These are phyloP conservation scores for Funneliformis caledonium DNA, from an alignment of 371 early-diverging fungal species.

Conservation along the genomic window DNA sequence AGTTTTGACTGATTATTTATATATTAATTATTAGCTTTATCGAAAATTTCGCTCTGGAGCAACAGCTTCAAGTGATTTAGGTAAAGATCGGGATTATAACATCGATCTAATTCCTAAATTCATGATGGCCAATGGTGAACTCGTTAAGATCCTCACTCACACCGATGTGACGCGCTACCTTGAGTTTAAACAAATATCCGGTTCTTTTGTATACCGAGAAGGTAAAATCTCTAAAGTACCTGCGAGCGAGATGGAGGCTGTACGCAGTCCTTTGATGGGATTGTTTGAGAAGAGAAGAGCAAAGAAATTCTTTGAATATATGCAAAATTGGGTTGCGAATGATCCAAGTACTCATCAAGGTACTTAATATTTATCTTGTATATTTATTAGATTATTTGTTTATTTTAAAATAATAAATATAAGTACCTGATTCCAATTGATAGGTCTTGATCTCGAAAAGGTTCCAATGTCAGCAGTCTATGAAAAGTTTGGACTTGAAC, in stretches of 20 bases:
- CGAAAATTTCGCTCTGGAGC: constrained; percentile 80
- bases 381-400: neutral
- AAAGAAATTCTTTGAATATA: constrained; percentile 97
- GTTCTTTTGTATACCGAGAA: constrained; percentile 93
- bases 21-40: constrained; percentile 66
- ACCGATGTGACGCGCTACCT: constrained; percentile 98
- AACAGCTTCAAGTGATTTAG: constrained; percentile 69
- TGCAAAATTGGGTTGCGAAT: constrained; percentile 83
- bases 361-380: neutral
- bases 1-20: neutral
- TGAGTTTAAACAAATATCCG: constrained; percentile 96
- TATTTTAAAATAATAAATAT: neutral
- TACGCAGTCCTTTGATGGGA: constrained; percentile 88
- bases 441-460: constrained; percentile 69
- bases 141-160: constrained; percentile 87
- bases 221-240: constrained; percentile 96
- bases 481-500: constrained; percentile 89
- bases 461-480: constrained; percentile 91
- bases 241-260: constrained; percentile 87
- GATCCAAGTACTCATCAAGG: constrained; percentile 84
- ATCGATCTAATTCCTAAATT: constrained; percentile 99
- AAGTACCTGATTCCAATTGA: neutral
- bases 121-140: constrained; percentile 97
- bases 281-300: constrained; percentile 95
- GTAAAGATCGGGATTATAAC: constrained; percentile 94